These are phyloP conservation scores for Botrytis tulipae DNA, from an alignment of 2,329 filamentous ascomycete species.

Conservation along the genomic window DNA sequence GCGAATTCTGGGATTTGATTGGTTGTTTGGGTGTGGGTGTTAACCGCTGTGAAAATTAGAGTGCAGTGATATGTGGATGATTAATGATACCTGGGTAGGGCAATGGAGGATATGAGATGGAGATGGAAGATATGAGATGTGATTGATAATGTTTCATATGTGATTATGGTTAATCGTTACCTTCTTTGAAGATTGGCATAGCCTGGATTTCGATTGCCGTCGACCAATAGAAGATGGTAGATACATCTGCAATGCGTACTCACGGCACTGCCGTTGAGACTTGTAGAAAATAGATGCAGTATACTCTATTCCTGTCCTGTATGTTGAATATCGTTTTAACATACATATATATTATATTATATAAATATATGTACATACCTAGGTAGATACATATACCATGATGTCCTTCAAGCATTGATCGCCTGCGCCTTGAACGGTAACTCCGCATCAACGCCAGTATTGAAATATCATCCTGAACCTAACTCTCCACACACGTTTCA, in stretches of 20 bases:
- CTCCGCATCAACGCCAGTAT: neutral
- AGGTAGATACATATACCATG: neutral
- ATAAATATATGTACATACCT: neutral
- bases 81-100: neutral
- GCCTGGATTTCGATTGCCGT: neutral
- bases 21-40: neutral
- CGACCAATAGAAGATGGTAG: neutral
- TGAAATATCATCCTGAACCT: neutral
- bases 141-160: slow-evolving; percentile 15
- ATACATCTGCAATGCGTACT: neutral
- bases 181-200: neutral
- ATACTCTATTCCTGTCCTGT: neutral
- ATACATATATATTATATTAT: neutral
- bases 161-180: neutral
- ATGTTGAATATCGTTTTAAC: neutral
- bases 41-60: slow-evolving; percentile 1
- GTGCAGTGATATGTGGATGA: neutral
- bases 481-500: slow-evolving; percentile 5
- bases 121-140: neutral
- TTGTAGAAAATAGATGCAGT: neutral
- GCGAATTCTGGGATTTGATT: neutral
- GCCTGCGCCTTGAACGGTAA: neutral
- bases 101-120: neutral
- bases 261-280: neutral
- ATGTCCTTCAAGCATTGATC: neutral